Evolutionary conservation across 345 rosid genomes (phyloP).

Genomic region (Eutrema yunnanense): DNA sequence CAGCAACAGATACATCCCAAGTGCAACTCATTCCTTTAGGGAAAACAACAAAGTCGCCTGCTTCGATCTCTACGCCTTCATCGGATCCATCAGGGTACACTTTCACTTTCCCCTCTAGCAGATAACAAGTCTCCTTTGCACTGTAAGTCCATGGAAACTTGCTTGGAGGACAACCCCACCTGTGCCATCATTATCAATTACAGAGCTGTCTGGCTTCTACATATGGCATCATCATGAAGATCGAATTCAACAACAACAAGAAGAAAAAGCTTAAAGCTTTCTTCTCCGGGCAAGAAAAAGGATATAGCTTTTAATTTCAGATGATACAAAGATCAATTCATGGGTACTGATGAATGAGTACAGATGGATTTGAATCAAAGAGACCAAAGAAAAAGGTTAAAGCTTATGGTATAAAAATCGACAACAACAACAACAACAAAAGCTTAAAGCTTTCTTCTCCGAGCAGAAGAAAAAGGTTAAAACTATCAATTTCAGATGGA

Average conservation of each 20-base stretch:
- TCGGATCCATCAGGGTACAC: conserved; percentile 69
- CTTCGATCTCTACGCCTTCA: conserved; percentile 60
- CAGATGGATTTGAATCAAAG: background rate
- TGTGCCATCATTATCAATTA: conserved; percentile 12
- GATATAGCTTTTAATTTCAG: background rate
- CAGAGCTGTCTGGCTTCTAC: background rate
- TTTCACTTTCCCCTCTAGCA: conserved; percentile 73
- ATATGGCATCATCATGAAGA: background rate
- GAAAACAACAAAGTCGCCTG: conserved; percentile 80
- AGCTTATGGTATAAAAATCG: no score
- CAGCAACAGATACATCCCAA: conserved; percentile 86
- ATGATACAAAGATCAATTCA: no score
- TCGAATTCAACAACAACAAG: background rate
- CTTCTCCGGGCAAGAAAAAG: background rate
- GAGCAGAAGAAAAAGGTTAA: background rate
- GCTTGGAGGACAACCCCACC: conserved; percentile 97
- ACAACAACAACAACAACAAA: background rate
- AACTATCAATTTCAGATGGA: background rate
- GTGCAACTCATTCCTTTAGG: conserved; percentile 94
- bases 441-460: background rate
- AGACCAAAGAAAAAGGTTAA: no score
- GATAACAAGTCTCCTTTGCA: conserved; percentile 69
- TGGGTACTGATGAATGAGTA: no score
- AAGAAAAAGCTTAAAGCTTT: background rate
- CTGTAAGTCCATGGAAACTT: conserved; percentile 86